Conservation (phyloP, 345 rosid genomes). For the Carallia pectinifolia region DNA sequence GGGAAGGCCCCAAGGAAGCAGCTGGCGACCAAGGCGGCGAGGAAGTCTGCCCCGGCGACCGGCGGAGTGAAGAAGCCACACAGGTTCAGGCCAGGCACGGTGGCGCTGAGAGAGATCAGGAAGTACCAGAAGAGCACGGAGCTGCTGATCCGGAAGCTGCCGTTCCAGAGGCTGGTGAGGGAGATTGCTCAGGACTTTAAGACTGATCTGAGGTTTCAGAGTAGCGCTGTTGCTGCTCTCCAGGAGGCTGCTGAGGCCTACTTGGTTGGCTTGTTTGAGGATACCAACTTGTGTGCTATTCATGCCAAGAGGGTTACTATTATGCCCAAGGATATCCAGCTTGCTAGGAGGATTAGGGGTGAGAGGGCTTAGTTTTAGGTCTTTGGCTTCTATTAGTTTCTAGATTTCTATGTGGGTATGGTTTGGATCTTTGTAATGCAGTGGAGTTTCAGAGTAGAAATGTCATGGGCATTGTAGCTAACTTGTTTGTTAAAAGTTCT, state of each 20-base stretch:
- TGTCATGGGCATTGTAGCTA: neutral
- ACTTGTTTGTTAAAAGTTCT: conserved; percentile 11
- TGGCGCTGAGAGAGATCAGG: conserved; percentile 21
- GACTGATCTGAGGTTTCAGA: conserved; percentile 19
- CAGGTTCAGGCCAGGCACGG: conserved; percentile 23
- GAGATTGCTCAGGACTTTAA: conserved; percentile 25
- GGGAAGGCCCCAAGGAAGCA: conserved; percentile 30
- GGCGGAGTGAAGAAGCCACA: conserved; percentile 26
- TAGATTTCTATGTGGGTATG: neutral
- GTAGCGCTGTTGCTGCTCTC: conserved; percentile 21
- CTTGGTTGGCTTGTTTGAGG: conserved; percentile 23
- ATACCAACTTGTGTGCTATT: conserved; percentile 23
- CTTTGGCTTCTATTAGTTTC: neutral
- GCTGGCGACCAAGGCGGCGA: conserved; percentile 23
- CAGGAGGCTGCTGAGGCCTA: conserved; percentile 29
- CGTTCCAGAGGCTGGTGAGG: conserved; percentile 24
- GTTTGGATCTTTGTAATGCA: neutral
- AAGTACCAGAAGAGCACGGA: conserved; percentile 23
- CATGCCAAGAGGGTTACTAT: conserved; percentile 25
- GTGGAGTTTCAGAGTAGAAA: accelerated
- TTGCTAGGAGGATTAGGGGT: conserved; percentile 17
- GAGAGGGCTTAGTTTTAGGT: conserved; percentile 14
- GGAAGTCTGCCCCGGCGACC: conserved; percentile 26
- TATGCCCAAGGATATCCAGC: conserved; percentile 23
- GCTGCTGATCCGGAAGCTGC: conserved; percentile 22